These are phyloP conservation scores for Aspergillus quadrilineatus DNA, from an alignment of 2,329 filamentous ascomycete genomes.

Conservation along the genomic window DNA sequence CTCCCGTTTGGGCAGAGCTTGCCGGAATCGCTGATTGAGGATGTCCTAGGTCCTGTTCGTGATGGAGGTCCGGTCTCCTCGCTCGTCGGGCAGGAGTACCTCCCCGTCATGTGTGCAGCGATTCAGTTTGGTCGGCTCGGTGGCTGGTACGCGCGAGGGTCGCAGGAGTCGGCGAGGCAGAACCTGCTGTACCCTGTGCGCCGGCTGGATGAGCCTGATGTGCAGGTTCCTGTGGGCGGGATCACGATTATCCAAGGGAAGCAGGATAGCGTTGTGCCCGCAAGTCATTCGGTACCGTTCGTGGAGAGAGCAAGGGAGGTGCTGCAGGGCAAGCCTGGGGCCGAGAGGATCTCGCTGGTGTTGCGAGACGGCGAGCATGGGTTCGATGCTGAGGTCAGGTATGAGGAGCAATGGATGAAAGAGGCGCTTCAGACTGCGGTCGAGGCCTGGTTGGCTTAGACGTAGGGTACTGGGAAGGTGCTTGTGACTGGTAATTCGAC, in stretches of 20 bases:
- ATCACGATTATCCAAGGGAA: conserved; percentile 37
- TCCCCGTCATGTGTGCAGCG: conserved; percentile 21
- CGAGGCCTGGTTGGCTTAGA: conserved; percentile 27
- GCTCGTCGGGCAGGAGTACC: conserved; percentile 1
- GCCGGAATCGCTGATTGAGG: conserved; percentile 15
- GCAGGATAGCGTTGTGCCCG: conserved; percentile 33
- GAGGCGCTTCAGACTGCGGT: conserved; percentile 26
- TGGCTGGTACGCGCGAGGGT: conserved; percentile 21
- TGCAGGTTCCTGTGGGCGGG: conserved; percentile 30
- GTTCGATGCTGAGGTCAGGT: conserved; percentile 29
- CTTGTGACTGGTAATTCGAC: too few relatives aligned
- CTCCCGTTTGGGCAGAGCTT: conserved; percentile 19
- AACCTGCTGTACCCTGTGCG: conserved; percentile 29
- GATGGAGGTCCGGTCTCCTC: conserved; percentile 20
- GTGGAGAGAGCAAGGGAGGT: conserved; percentile 23
- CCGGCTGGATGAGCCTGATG: conserved; percentile 26
- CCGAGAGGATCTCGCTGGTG: conserved; percentile 26
- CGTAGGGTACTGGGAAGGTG: too few relatives aligned
- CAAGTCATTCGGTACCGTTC: conserved; percentile 30
- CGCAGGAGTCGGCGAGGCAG: conserved; percentile 11
- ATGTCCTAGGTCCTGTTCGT: conserved; percentile 1
- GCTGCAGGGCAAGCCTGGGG: conserved; percentile 12
- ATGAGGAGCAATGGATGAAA: conserved; percentile 32
- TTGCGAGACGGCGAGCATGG: conserved; percentile 38
- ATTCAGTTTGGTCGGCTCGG: conserved; percentile 19